phyloP scores from a whole-genome alignment of 305 asterid species.

The Fraxinus floribunda region DNA sequence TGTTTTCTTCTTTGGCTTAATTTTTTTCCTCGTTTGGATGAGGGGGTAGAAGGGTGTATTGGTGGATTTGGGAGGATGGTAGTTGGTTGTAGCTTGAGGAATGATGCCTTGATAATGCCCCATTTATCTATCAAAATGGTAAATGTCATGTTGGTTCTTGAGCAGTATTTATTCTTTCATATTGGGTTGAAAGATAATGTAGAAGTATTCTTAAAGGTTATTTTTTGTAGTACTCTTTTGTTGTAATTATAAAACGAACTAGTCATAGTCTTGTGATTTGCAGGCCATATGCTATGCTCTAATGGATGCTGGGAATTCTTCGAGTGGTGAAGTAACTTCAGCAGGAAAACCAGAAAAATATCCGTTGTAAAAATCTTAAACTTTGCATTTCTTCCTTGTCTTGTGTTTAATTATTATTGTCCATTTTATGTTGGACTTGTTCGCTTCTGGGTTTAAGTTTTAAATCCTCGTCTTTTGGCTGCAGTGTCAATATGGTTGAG shows the following conservation, averaged over 20 bases:
- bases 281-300: constrained; percentile 79
- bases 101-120: background rate
- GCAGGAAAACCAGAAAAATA: constrained; percentile 42
- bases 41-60: background rate
- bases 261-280: constrained; percentile 22
- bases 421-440: background rate
- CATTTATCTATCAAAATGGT: background rate
- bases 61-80: background rate
- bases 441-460: constrained; percentile 16
- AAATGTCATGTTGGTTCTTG: background rate
- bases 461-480: constrained; percentile 31
- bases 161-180: background rate
- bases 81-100: constrained; percentile 1
- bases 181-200: background rate
- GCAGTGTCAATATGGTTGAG: constrained; percentile 78
- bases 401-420: background rate
- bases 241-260: background rate
- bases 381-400: constrained; percentile 17
- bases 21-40: background rate
- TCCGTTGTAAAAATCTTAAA: constrained; percentile 41
- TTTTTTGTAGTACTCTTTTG: background rate
- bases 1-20: background rate
- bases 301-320: constrained; percentile 50
- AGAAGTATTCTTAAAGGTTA: background rate
- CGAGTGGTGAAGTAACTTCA: constrained; percentile 35